Base-by-base conservation (phyloP, 805 yeast species). In the Candida loeiensis region DNA sequence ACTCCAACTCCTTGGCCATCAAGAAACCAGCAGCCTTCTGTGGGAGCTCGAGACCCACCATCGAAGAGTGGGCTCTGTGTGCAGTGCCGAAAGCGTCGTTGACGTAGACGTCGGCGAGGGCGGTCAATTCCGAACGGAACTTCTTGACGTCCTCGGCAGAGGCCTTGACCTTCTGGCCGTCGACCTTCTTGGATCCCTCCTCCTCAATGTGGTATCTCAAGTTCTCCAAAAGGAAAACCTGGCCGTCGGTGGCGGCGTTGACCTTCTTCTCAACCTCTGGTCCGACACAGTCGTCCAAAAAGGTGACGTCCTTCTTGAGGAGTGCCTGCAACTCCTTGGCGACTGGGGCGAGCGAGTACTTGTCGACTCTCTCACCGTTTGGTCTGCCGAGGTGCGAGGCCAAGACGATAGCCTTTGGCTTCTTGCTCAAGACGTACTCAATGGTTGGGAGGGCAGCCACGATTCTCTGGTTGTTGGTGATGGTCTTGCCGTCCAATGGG, bases 301-400 rank as follows among this genome's bases (percentile, higher is more conserved):
- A 93, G 50, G 73, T 74, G 44, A 93, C 95, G 67, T 79, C 69
- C 45, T 61, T 50, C 57, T 75, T 77, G 64, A 93, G 79, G 50
- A 93, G 78, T 54, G 80, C 73, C 63, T 80, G 75, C 66, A 93
- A 81, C 76, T 93, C 99, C 45, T 74, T 78, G 49, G 95, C 90
- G 57, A 93, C 95, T 53, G 99, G 99, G 62, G 82, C 82, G 60
- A 93, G 76, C 37, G 97, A 89, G 80, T 78, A 91, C 74, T 93
- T 93, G 37, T 75, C 83, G 59, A 71, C 79, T 47, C 64, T 76
- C 73, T 87, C 89, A 66, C 99, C 99, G 66, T 93, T 93, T 70
- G 99, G 99, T 77, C 99, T 89, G 63, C 99, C 99, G 67, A 93
- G 79, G 69, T 93, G 99, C 46, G 98, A 90, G 51, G 97, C 98